phyloP scores from a whole-genome alignment of 176 grass and related monocot species.

The Hordeum marinum region DNA sequence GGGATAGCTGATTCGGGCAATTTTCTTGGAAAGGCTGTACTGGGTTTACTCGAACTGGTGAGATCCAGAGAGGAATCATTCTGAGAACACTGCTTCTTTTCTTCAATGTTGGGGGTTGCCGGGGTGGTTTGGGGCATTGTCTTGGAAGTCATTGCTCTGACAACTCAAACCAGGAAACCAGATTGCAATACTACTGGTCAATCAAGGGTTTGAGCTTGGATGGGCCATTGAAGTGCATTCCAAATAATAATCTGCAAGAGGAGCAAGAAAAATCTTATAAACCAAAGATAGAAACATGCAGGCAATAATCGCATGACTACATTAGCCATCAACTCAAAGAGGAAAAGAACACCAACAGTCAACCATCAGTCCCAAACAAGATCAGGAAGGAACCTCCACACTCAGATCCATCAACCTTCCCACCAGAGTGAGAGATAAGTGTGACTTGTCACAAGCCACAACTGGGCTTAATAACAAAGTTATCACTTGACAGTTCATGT shows the following conservation, averaged over 20 bases:
- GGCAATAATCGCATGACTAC: neutral
- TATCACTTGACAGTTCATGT: neutral
- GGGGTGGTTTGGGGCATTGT: conserved; percentile 17
- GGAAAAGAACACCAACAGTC: neutral
- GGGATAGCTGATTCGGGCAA: conserved; percentile 17
- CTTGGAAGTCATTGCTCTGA: conserved; percentile 42
- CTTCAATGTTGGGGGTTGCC: neutral
- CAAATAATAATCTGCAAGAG: conserved; percentile 24
- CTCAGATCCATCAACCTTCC: conserved; percentile 11
- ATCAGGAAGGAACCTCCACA: neutral
- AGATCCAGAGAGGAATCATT: conserved; percentile 32
- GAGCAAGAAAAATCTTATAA: neutral
- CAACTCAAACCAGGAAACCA: neutral
- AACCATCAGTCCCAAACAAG: neutral
- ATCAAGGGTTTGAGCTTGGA: conserved; percentile 14
- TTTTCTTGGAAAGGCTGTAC: neutral
- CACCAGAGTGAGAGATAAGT: neutral
- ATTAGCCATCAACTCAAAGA: neutral
- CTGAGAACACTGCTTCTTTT: conserved; percentile 4
- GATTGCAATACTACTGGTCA: neutral
- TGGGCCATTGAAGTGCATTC: neutral
- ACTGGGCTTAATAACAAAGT: conserved; percentile 2
- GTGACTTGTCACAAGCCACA: neutral
- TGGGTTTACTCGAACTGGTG: neutral
- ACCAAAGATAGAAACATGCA: neutral